Evolutionary conservation across 1,284 basidiomycete species (phyloP), one percentile per base, ranked within the genome.

Genomic region (Boletus sp.): DNA sequence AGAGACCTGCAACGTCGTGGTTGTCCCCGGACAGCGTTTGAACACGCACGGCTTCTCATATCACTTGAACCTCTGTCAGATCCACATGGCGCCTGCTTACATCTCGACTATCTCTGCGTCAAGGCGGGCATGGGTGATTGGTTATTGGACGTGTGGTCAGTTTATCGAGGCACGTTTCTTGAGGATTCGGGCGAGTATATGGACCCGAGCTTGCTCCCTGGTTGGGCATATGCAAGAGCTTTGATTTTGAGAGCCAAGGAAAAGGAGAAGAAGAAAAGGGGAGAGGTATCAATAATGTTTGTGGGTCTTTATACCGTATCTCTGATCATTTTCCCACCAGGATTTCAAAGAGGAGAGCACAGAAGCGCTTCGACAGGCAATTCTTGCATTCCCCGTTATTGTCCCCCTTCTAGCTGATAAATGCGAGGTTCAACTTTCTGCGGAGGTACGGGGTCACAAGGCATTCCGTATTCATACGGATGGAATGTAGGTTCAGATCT

Each of bases 1-100:
- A 83, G 88, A 17, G 88, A 94, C 61, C 72, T 94, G 5, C 84
- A 88, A 47, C 81, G 91, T n/a, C 74, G 94, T 22, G 94, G 94
- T 1, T 90, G 90, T 56, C 81, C 85, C 50, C 79, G 90, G 8
- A 93, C 94, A 0, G 82, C 91, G 0, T 94, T 94, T 65, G 91
- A 94, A 66, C 93, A 92, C 60, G 82, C 88, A 2, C 80, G 87
- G 32, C 75, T 96, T 0, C 72, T 96, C 38, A 84, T 88, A 52
- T 78, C 84, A 0, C 75, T 95, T 0, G 90, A 94, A 60, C 90
- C 92, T 0, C 77, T 82, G 69, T 77, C 74, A 13, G 92, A 96
- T 61, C 93, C 92, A 0, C 91, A 94, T 58, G 91, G 91, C 3
- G 79, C 84, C 1, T 70, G 86, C 4, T 70, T 92, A n/a, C 88